phyloP scores from a whole-genome alignment of 306 rosid genomes.

The Lupinus albus region DNA sequence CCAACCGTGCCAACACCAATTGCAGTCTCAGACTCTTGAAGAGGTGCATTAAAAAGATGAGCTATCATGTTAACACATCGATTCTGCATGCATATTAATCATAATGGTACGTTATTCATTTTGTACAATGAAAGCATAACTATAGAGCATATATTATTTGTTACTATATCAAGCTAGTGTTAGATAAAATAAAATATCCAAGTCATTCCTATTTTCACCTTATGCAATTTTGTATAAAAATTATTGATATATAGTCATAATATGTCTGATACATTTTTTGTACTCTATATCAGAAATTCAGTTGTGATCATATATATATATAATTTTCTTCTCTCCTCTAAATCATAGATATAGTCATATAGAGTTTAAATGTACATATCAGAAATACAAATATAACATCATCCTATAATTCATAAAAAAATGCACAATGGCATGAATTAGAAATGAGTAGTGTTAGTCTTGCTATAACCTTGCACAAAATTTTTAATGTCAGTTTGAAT shows the following conservation, averaged over 20 bases:
- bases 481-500: no score
- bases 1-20: constrained; percentile 95
- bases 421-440: no score
- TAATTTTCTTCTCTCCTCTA: no score
- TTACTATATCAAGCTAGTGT: not conserved
- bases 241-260: not conserved
- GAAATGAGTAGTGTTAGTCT: no score
- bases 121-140: not conserved
- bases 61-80: constrained; percentile 97
- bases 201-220: not conserved
- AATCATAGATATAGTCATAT: no score
- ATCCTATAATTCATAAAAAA: no score
- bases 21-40: constrained; percentile 70
- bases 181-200: not conserved
- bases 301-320: not conserved
- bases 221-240: no score
- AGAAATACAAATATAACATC: no score
- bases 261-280: not conserved
- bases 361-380: no score
- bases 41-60: constrained; percentile 87
- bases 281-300: not conserved
- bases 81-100: constrained; percentile 53
- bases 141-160: not conserved
- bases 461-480: no score
- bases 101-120: not conserved